Evolutionary conservation across 169 alveolate species (phyloP), one percentile per base, ranked within the genome.

Genomic region (Theileria sp.): DNA sequence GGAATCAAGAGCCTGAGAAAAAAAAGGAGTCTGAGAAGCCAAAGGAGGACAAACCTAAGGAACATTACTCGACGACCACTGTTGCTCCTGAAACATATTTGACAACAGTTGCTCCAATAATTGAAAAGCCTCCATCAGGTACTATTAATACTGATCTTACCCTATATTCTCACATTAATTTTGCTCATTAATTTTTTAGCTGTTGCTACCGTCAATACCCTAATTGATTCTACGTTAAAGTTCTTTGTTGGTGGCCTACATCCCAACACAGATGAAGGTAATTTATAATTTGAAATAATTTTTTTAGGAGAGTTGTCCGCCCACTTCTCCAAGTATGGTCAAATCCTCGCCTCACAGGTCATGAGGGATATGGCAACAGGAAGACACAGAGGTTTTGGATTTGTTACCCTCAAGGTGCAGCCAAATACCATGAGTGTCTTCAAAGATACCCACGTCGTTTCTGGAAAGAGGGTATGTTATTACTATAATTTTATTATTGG

Each of bases 221-320:
- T 77, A 4, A 58, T 58, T n/a, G 76, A 76, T 10, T 71, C 71
- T 34, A 58, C 70, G 23, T 17, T 82, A 21, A 82, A 82, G 70
- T 82, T 82, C 67, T 82, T 82, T 62, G 88, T 82, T 0, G 88
- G 88, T 7, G 88, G 88, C 23, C 30, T 82, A 19, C 88, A 82
- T 64, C 88, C 88, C 17, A 21, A 71, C 50, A 75, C 73, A 38
- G 88, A 82, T 38, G 88, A 82, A 28, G 60, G 88, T 82, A 61
- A 0, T 83, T 73, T 21, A 8, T 6, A 62, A 3, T 21, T 9
- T 49, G 49, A 49, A 23, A 15, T 7, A 36, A 21, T 4, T n/a
- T 32, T 4, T 71, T 23, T 62, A 82, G 88, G 21, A 8, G 79
- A 36, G 4, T 9, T 82, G 23, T 25, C 86, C 25, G 36, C 30